These are phyloP conservation scores for Debaryomyces nepalensis DNA, from an alignment of 1,139 yeast genomes.

Conservation along the genomic window DNA sequence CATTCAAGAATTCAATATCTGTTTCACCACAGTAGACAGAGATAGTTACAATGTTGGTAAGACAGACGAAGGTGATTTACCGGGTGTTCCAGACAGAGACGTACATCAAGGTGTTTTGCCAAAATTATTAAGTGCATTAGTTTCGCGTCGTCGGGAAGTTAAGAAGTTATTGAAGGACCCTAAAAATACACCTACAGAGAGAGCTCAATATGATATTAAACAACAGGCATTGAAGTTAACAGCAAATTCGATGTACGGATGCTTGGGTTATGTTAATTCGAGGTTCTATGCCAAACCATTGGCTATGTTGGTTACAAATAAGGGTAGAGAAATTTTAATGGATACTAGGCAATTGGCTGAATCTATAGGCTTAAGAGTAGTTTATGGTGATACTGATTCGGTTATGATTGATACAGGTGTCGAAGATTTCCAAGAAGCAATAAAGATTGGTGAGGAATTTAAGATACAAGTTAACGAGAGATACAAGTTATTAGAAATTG, in stretches of 20 bases:
- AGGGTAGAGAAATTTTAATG: slow-evolving; percentile 94
- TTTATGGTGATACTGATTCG: slow-evolving; percentile 99
- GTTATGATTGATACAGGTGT: slow-evolving; percentile 97
- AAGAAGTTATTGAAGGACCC: slow-evolving; percentile 83
- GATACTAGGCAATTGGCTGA: slow-evolving; percentile 94
- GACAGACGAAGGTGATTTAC: slow-evolving; percentile 68
- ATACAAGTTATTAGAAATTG: slow-evolving; percentile 86
- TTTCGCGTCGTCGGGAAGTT: slow-evolving; percentile 90
- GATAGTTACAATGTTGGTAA: slow-evolving; percentile 50
- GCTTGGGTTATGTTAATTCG: slow-evolving; percentile 90
- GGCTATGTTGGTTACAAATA: slow-evolving; percentile 93
- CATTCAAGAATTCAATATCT: slow-evolving; percentile 94
- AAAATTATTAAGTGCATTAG: slow-evolving; percentile 77
- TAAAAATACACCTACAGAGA: slow-evolving; percentile 61
- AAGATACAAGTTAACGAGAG: slow-evolving; percentile 86
- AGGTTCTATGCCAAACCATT: slow-evolving; percentile 95
- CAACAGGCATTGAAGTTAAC: slow-evolving; percentile 96
- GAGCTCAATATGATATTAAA: slow-evolving; percentile 87
- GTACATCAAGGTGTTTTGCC: slow-evolving; percentile 84
- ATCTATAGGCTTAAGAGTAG: slow-evolving; percentile 77
- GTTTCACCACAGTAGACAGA: slow-evolving; percentile 93
- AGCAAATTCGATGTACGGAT: slow-evolving; percentile 99
- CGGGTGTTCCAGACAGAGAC: slow-evolving; percentile 67
- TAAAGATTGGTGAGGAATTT: slow-evolving; percentile 83
- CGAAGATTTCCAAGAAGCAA: slow-evolving; percentile 69